A percentile compares a stretch with the other conserved stretches of the same genome.
Evolutionary conservation across 164 flowering plant species (phyloP).

Genomic region (Malania oleifera): DNA sequence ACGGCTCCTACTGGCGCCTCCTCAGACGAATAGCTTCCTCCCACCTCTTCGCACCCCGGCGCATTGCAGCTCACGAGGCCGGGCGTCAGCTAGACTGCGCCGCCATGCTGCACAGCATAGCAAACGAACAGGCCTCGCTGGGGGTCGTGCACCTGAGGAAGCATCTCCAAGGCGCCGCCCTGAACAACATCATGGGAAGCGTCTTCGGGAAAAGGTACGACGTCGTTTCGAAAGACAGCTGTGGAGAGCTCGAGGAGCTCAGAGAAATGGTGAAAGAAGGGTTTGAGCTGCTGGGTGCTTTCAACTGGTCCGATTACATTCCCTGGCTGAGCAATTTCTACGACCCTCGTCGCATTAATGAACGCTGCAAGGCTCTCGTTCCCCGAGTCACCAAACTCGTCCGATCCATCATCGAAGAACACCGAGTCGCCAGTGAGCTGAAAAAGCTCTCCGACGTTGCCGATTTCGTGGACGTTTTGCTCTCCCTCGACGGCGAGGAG

Average conservation of each 20-base stretch:
- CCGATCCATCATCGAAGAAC: constrained; percentile 34
- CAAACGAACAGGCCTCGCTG: constrained; percentile 16
- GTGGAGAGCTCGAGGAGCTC: constrained; percentile 28
- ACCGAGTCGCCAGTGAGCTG: constrained; percentile 5
- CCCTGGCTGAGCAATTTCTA: constrained; percentile 52
- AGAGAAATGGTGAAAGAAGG: constrained; percentile 66
- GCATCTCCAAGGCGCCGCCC: constrained; percentile 42
- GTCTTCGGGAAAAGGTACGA: constrained; percentile 62
- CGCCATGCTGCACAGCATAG: constrained; percentile 35
- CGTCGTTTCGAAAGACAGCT: background rate
- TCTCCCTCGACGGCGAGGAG: constrained; percentile 24
- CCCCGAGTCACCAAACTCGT: constrained; percentile 54
- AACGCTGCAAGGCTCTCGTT: constrained; percentile 47
- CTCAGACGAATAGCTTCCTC: constrained; percentile 54
- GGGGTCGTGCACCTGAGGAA: constrained; percentile 39
- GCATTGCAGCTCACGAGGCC: constrained; percentile 44
- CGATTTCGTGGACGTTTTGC: constrained; percentile 32
- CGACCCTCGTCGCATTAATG: constrained; percentile 37
- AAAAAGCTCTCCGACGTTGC: background rate
- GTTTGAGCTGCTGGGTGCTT: constrained; percentile 68
- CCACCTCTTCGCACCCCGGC: constrained; percentile 54
- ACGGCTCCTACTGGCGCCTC: constrained; percentile 70
- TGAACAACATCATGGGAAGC: constrained; percentile 54
- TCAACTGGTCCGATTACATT: constrained; percentile 71
- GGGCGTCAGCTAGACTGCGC: constrained; percentile 37